Percentiles rank a stretch among this genome's conserved stretches.
Conservation (phyloP, 352 stramenopile genomes). For the Phytophthora palmivora region DNA sequence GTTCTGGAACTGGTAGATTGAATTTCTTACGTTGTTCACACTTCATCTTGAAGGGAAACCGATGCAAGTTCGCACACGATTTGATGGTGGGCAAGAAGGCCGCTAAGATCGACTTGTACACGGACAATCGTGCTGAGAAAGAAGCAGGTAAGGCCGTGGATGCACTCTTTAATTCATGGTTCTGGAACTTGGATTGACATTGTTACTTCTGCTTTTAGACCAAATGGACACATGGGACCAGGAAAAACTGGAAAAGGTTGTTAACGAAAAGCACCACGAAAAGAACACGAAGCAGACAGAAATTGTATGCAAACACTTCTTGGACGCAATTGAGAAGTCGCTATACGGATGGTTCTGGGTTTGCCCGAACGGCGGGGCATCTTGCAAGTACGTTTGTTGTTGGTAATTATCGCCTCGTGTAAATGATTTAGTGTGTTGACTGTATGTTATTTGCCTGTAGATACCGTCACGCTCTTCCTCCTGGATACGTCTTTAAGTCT, state of each 20-base stretch:
- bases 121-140: conserved; percentile 80
- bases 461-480: conserved; percentile 87
- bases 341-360: conserved; percentile 93
- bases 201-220: conserved; percentile 40
- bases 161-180: background rate
- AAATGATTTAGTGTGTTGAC: background rate
- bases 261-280: conserved; percentile 86
- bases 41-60: conserved; percentile 57
- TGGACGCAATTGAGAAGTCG: conserved; percentile 92
- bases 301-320: conserved; percentile 92
- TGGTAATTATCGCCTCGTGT: background rate
- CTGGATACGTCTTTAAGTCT: conserved; percentile 90
- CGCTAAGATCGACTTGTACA: conserved; percentile 91
- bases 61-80: conserved; percentile 92
- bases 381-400: conserved; percentile 64
- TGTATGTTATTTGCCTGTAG: conserved; percentile 23
- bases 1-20: background rate
- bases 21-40: conserved; percentile 1
- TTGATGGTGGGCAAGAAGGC: conserved; percentile 88
- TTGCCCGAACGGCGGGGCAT: conserved; percentile 84
- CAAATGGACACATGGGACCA: conserved; percentile 90
- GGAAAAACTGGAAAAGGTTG: conserved; percentile 88
- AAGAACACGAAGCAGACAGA: conserved; percentile 86
- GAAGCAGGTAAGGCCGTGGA: conserved; percentile 36
- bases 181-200: conserved; percentile 1